These are phyloP conservation scores for Cyclospora cayetanensis DNA, from an alignment of 169 alveolate species.

Conservation along the genomic window DNA sequence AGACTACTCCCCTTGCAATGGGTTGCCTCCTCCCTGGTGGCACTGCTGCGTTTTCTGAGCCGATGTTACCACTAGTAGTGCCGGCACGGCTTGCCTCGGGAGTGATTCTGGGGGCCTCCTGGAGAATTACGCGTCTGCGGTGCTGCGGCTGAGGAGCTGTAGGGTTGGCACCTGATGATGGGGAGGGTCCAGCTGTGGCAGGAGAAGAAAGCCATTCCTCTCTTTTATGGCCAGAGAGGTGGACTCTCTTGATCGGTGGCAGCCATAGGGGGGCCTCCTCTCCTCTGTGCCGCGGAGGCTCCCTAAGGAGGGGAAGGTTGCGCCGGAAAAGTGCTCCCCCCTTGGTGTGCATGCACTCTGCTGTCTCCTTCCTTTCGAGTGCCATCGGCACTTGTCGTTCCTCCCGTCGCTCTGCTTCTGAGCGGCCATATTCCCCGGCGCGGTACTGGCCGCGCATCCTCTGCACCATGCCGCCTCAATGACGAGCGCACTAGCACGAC, in stretches of 20 bases:
- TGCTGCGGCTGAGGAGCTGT: constrained; percentile 37
- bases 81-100: background rate
- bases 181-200: background rate
- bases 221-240: background rate
- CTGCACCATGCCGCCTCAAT: too few species aligned
- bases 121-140: constrained; percentile 1
- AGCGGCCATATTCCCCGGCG: too few species aligned
- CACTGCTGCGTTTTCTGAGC: background rate
- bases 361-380: too few species aligned
- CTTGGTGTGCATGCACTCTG: too few species aligned
- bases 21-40: background rate
- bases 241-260: constrained; percentile 7
- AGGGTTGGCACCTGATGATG: too few species aligned
- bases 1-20: background rate
- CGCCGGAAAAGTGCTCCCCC: too few species aligned
- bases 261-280: background rate
- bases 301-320: too few species aligned
- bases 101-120: constrained; percentile 17
- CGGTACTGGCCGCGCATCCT: too few species aligned
- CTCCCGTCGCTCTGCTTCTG: too few species aligned
- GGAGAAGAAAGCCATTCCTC: background rate
- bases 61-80: background rate
- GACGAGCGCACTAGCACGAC: too few species aligned
- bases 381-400: too few species aligned
- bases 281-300: too few species aligned